phyloP scores from a whole-genome alignment of 768 basidiomycete genomes.

The Filobasidium wieringae region DNA sequence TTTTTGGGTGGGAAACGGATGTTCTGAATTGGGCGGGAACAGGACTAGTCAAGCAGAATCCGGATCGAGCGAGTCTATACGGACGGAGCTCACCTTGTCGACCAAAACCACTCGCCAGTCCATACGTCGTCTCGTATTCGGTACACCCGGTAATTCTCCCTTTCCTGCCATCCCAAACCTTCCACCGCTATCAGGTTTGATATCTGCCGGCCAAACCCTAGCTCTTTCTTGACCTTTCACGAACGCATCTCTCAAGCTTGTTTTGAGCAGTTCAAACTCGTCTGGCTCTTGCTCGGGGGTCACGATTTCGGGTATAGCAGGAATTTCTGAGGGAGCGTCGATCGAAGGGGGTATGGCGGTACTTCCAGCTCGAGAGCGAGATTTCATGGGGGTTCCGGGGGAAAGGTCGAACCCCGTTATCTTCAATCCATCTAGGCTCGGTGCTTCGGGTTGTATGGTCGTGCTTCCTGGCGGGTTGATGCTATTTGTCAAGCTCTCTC shows the following conservation, averaged over 20 bases:
- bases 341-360: no score
- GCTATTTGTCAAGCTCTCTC: no score
- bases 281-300: no score
- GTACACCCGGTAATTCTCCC: background rate
- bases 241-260: slow-evolving; percentile 23
- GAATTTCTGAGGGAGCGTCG: no score
- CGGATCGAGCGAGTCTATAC: no score
- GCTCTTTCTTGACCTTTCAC: slow-evolving; percentile 20
- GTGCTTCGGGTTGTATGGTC: background rate
- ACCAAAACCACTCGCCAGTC: slow-evolving; percentile 56
- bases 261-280: slow-evolving; percentile 27
- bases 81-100: slow-evolving; percentile 49
- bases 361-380: no score
- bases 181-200: background rate
- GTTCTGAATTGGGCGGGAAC: slow-evolving; percentile 40
- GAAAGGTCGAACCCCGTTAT: no score
- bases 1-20: slow-evolving; percentile 82
- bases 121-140: background rate
- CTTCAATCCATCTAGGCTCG: no score
- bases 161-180: background rate
- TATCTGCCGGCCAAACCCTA: slow-evolving; percentile 26
- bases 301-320: no score
- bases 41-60: background rate
- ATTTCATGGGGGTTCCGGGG: no score
- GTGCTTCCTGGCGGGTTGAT: background rate